Percentiles rank a stretch among this genome's conserved stretches.
Evolutionary conservation across 306 rosid genomes (phyloP).

Genomic region (Cicer yamashitae): DNA sequence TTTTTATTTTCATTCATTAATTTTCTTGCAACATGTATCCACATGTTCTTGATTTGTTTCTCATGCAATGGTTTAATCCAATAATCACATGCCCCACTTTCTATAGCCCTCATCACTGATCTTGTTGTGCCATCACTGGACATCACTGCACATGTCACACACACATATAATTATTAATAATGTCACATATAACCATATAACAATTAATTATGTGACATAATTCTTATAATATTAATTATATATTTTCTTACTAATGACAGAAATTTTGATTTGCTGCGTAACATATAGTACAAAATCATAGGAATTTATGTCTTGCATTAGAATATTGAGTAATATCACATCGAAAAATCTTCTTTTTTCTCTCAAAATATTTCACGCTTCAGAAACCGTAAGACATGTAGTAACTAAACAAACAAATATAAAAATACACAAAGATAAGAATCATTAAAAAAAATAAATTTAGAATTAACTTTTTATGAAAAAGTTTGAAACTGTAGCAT

Average conservation of each 20-base stretch:
- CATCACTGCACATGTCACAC: background rate
- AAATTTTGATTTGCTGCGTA: background rate
- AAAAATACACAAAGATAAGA: background rate
- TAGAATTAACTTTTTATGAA: no score
- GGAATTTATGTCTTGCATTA: conserved; percentile 71
- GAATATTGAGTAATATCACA: conserved; percentile 65
- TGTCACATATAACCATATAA: background rate
- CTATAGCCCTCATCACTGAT: conserved; percentile 52
- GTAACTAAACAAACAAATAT: conserved; percentile 48
- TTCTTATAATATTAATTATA: no score
- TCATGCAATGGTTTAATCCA: conserved; percentile 63
- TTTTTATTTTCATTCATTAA: conserved; percentile 51
- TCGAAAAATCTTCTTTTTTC: conserved; percentile 57
- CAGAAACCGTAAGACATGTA: conserved; percentile 45
- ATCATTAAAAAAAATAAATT: background rate
- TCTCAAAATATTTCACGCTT: conserved; percentile 58
- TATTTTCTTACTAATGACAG: no score
- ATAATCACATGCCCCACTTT: conserved; percentile 71
- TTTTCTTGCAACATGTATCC: conserved; percentile 44
- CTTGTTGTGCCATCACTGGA: conserved; percentile 49
- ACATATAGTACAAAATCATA: conserved; percentile 55
- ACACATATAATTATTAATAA: background rate
- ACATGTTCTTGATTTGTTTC: conserved; percentile 53
- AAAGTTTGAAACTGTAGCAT: background rate
- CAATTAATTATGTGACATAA: no score